Percentiles rank a stretch among this genome's conserved stretches.
Conservation (phyloP, 2,329 filamentous ascomycete genomes). For the Xylariaceae sp. region DNA sequence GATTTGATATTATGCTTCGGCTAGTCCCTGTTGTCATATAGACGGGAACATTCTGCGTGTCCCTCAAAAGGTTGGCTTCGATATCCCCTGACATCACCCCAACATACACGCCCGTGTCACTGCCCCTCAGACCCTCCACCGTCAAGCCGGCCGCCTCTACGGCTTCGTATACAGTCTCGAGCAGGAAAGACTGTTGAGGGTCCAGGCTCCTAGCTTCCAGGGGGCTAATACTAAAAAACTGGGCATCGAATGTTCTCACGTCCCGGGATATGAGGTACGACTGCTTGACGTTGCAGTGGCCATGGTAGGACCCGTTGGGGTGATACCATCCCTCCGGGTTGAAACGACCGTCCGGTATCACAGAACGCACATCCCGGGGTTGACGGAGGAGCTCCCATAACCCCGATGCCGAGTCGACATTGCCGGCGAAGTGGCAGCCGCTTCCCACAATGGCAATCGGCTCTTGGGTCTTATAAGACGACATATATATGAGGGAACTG, state of each 20-base stretch:
- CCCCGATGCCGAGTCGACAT: not conserved
- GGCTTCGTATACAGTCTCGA: conserved; percentile 1
- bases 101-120: not conserved
- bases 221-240: conserved; percentile 3
- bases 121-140: not conserved
- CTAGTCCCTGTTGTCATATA: conserved; percentile 18
- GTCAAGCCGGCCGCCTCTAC: not conserved
- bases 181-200: not conserved
- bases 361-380: not conserved
- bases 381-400: not conserved
- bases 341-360: not conserved
- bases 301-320: not conserved
- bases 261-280: not conserved
- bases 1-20: conserved; percentile 25
- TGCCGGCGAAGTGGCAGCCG: not conserved
- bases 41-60: not conserved
- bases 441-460: conserved; percentile 7
- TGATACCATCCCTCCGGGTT: conserved; percentile 3
- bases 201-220: not conserved
- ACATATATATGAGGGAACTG: no score
- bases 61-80: not conserved
- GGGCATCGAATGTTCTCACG: not conserved
- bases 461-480: no score
- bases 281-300: not conserved
- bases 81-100: conserved; percentile 1